Evolutionary conservation across 2,329 filamentous ascomycete species (phyloP), one percentile per base, ranked within the genome.

Genomic region (Parafenestella ontariensis): DNA sequence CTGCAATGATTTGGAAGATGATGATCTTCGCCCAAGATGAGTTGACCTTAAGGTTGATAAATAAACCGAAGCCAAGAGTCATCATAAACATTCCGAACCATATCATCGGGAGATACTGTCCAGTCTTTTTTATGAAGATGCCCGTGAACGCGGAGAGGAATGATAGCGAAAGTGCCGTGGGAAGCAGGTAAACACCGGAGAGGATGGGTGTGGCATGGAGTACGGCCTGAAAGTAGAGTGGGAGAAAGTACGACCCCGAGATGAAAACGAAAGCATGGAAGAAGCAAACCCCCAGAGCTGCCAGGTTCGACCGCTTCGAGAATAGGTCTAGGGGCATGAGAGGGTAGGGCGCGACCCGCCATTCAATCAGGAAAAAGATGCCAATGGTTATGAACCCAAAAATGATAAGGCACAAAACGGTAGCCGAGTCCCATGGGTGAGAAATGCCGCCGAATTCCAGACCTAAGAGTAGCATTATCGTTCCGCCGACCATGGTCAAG

Each of bases 401-500:
- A 44, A 94, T 78, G 60, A 96, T 82, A 24, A 96, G 81, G 66
- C 89, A 92, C 64, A 96, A 83, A 28, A 93, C 89, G 1, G 85
- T 88, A 1, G 89, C 81, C 0, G 89, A 93, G 47, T 78, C 76
- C 92, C 92, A 96, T 1, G 92, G 89, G 59, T 85, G 86, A 20
- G 82, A 52, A 13, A 92, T 84, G 44, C 91, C 92, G 49, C 92
- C 93, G 58, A 94, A 91, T 69, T 96, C 89, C 10, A 96, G 84
- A 0, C 92, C 93, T 37, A 96, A 86, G 3, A 96, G 85, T 61
- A 96, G 82, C 90, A 96, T 94, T 18, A 96, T 80, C 0, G 90
- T 93, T 18, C 89, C 91, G 37, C 89, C 89, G 21, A 93, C 83
- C 70, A 96, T 85, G 26, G 83, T 78, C 10, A 89, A 49, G 1